These are phyloP conservation scores for Panellus pusillus DNA, from an alignment of 768 basidiomycete species.

Conservation along the genomic window DNA sequence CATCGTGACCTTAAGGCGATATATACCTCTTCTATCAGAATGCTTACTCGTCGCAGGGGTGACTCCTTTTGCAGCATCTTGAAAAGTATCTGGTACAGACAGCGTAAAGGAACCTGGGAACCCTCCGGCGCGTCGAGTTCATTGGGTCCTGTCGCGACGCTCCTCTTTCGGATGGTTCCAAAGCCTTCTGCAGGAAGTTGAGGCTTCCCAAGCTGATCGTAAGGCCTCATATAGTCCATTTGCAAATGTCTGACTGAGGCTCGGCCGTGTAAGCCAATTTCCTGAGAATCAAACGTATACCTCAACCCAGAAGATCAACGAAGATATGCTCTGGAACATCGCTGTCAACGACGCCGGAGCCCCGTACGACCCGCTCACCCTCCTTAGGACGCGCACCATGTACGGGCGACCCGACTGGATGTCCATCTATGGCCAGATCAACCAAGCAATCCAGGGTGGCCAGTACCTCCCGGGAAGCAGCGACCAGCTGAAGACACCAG, in stretches of 20 bases:
- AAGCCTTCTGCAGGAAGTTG: conserved; percentile 81
- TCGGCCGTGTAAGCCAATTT: conserved; percentile 69
- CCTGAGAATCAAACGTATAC: conserved; percentile 87
- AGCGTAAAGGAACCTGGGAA: conserved; percentile 76
- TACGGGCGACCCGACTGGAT: conserved; percentile 93
- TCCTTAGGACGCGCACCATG: conserved; percentile 86
- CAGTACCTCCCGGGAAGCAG: conserved; percentile 80
- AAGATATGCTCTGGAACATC: conserved; percentile 91
- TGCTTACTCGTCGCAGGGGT: conserved; percentile 6
- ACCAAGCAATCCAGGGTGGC: conserved; percentile 75
- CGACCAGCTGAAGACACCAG: conserved; percentile 76
- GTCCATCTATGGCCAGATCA: conserved; percentile 72
- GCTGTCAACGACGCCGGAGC: conserved; percentile 84
- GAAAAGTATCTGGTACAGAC: conserved; percentile 66
- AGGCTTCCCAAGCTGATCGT: conserved; percentile 88
- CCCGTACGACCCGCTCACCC: conserved; percentile 85
- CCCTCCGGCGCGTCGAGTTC: conserved; percentile 87
- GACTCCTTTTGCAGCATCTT: conserved; percentile 92
- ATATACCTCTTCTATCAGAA: no score
- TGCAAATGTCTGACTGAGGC: conserved; percentile 18
- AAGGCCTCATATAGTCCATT: conserved; percentile 32
- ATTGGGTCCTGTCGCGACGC: conserved; percentile 92
- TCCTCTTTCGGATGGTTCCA: conserved; percentile 96
- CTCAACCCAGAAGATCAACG: conserved; percentile 81
- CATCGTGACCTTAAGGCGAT: no score